Base-by-base conservation (phyloP, 2,329 filamentous ascomycete genomes). In the Penicillium sp. region DNA sequence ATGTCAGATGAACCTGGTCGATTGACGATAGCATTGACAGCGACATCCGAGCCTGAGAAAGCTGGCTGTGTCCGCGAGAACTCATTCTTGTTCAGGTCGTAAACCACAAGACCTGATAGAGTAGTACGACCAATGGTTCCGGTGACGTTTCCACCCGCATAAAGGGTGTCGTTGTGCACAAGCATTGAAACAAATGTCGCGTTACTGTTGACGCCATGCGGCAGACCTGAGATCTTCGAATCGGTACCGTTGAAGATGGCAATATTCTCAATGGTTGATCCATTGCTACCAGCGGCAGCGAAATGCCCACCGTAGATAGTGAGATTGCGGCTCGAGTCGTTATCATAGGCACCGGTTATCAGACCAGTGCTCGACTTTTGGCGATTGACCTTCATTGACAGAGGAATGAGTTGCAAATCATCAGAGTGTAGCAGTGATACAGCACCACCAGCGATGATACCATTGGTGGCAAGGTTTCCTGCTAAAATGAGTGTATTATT, bases 231-330 rank as follows among this genome's bases (percentile, higher is more conserved):
- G 16, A 95, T 79, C 4, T 79, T 77, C 63, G 88, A 80, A 57
- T 89, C 79, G n/a, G 85, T 83, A 41, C 88, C 87, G 71, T 97
- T 89, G 58, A 97, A 84, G 61, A 99, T 84, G 36, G 88, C 80
- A 16, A 99, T 78, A 66, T 97, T 97, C 62, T 91, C 81, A 57
- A 97, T 81, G 5, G 81, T 80, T 4, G 87, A 85, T 22, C 87
- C 89, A 62, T 92, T 84, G 8, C 82, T 82, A 14, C 83, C 84
- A 30, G 80, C 84, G 1, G 90, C 87, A 8, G 84, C 83, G 70
- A 99, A 99, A 66, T 91, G 90, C 1, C 94, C 94, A 46, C 87
- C 94, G 28, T 97, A 80, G 37, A 97, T 84, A 0, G 94, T 97
- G 54, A 95, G 81, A 72, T 97, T 97, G 60, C 84, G 82, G 56